A percentile compares a stretch with the other conserved stretches of the same genome.
phyloP scores from a whole-genome alignment of 2,329 filamentous ascomycete species.

The Aspergillus cejpii region DNA sequence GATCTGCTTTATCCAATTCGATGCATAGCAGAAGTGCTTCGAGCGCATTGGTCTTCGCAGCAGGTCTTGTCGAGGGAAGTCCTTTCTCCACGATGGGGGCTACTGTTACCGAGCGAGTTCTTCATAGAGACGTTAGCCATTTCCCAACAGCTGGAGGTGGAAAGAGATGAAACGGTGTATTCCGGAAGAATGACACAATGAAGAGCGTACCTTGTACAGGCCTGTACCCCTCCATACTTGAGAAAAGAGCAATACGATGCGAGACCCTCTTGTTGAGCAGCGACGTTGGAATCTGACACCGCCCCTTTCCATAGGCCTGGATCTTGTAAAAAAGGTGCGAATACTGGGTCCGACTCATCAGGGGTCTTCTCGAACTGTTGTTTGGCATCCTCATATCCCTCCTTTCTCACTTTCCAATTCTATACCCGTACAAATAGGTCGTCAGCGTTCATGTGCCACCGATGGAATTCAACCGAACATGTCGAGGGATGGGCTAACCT shows the following conservation, averaged over 20 bases:
- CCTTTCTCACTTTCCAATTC: slow-evolving; percentile 96
- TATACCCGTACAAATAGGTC: slow-evolving; percentile 26
- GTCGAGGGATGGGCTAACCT: slow-evolving; percentile 25
- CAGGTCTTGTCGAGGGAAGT: slow-evolving; percentile 75
- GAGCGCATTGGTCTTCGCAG: slow-evolving; percentile 76
- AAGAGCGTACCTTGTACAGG: slow-evolving; percentile 56
- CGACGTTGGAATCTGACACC: slow-evolving; percentile 90
- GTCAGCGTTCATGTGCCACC: slow-evolving; percentile 18
- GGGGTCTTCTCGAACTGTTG: slow-evolving; percentile 79
- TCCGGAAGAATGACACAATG: background rate
- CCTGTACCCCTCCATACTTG: slow-evolving; percentile 77
- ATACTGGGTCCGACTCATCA: slow-evolving; percentile 77
- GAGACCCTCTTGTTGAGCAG: slow-evolving; percentile 89
- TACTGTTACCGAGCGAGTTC: slow-evolving; percentile 68
- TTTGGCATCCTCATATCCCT: slow-evolving; percentile 84
- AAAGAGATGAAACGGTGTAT: background rate
- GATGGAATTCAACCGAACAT: background rate
- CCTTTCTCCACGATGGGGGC: slow-evolving; percentile 84
- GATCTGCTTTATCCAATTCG: slow-evolving; percentile 77
- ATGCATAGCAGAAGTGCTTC: slow-evolving; percentile 85
- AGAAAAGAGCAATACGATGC: slow-evolving; percentile 83
- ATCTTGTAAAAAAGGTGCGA: slow-evolving; percentile 81
- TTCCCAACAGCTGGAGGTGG: background rate
- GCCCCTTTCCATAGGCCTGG: slow-evolving; percentile 84
- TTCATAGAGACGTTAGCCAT: slow-evolving; percentile 27